phyloP scores from a whole-genome alignment of 2,329 filamentous ascomycete genomes.

The Periconia sp. region DNA sequence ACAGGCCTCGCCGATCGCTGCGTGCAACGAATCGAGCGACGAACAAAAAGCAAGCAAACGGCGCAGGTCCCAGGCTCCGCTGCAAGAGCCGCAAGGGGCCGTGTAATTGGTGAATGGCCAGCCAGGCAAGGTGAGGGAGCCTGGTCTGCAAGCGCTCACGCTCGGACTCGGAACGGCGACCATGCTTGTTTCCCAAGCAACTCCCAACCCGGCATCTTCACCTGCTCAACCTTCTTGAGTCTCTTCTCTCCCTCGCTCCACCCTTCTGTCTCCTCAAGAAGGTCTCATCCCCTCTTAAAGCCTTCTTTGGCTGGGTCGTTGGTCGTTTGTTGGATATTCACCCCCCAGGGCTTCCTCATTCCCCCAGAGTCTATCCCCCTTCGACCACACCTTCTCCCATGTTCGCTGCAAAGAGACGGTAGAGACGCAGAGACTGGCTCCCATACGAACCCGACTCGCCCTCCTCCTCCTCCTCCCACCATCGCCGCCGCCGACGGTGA shows the following conservation, averaged over 20 bases:
- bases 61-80: conserved; percentile 24
- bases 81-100: conserved; percentile 12
- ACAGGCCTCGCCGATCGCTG: neutral
- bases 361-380: conserved; percentile 10
- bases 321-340: conserved; percentile 26
- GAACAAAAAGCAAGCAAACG: conserved; percentile 18
- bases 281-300: conserved; percentile 27
- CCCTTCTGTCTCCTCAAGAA: conserved; percentile 45
- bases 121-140: conserved; percentile 15
- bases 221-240: conserved; percentile 35
- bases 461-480: conserved; percentile 12
- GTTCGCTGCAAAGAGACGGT: conserved; percentile 23
- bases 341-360: conserved; percentile 19
- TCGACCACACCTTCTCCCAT: conserved; percentile 14
- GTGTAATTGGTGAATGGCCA: conserved; percentile 19
- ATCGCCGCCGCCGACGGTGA: conserved; percentile 14
- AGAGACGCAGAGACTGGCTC: conserved; percentile 5
- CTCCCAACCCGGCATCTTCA: conserved; percentile 37
- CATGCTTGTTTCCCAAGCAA: conserved; percentile 24
- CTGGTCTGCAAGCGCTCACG: conserved; percentile 29
- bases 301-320: conserved; percentile 25
- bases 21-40: neutral
- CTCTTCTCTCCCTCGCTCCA: conserved; percentile 30
- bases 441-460: neutral
- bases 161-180: conserved; percentile 19